Percentiles rank a stretch among this genome's conserved stretches.
Conservation (phyloP, 139 green algal species). For the Coelastrella sp. region DNA sequence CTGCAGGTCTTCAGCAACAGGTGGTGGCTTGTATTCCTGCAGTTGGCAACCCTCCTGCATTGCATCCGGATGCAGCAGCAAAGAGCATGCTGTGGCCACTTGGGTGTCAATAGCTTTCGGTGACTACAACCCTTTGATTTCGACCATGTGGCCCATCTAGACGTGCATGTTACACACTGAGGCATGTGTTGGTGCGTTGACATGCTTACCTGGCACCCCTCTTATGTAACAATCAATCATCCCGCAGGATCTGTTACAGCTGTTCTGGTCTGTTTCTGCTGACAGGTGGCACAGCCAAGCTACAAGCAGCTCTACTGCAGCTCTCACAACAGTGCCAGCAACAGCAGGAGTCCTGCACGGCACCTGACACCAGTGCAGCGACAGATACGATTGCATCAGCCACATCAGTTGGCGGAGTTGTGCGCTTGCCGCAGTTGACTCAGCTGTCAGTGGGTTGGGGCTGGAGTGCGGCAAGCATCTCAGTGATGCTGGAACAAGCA, state of each 20-base stretch:
- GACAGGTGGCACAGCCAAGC: background rate
- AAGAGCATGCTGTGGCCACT: no score
- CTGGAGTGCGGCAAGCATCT: background rate
- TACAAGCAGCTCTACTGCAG: background rate
- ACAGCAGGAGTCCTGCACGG: background rate
- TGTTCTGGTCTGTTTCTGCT: background rate
- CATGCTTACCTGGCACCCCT: background rate
- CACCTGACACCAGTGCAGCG: no score
- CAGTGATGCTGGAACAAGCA: background rate
- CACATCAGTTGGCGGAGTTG: background rate
- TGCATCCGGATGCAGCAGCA: no score
- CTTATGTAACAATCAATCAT: background rate
- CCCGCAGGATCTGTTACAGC: background rate
- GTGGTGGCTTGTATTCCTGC: no score
- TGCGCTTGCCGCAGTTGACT: background rate
- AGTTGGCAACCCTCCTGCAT: no score
- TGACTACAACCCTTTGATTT: no score
- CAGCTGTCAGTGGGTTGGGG: constrained; percentile 26
- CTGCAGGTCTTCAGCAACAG: no score
- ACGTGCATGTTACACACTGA: no score
- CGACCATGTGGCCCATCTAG: no score
- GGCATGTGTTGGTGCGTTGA: background rate
- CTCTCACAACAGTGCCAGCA: background rate
- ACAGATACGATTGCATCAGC: background rate
- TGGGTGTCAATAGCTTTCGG: no score